phyloP scores from a whole-genome alignment of 164 flowering plant species.

The Tetracentron sinense region DNA sequence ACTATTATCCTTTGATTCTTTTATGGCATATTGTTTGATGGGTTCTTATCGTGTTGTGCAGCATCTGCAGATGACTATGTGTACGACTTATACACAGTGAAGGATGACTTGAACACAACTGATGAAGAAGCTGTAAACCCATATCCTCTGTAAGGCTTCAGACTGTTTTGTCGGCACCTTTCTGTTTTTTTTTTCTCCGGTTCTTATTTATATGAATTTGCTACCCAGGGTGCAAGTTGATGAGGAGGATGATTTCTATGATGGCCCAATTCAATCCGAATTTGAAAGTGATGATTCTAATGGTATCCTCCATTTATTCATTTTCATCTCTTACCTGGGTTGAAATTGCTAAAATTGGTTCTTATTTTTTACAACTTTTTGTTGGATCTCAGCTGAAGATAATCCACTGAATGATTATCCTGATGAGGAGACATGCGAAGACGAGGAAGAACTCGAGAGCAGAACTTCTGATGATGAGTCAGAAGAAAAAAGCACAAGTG shows the following conservation, averaged over 20 bases:
- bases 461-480: slow-evolving; percentile 24
- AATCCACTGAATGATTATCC: slow-evolving; percentile 70
- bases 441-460: slow-evolving; percentile 33
- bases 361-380: neutral
- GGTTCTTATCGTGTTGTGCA: slow-evolving; percentile 3
- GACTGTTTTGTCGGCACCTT: neutral
- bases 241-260: slow-evolving; percentile 53
- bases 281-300: slow-evolving; percentile 78
- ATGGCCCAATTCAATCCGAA: slow-evolving; percentile 61
- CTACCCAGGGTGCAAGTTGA: too few relatives aligned
- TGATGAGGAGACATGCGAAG: slow-evolving; percentile 50
- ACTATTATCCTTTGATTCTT: too few relatives aligned
- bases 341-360: neutral
- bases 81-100: slow-evolving; percentile 67
- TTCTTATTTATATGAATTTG: too few relatives aligned
- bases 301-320: slow-evolving; percentile 35
- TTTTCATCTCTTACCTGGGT: neutral
- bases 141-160: slow-evolving; percentile 56
- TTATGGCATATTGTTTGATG: neutral
- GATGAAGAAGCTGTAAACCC: slow-evolving; percentile 27
- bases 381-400: slow-evolving; percentile 47
- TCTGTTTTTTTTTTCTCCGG: neutral
- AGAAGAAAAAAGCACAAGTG: slow-evolving; percentile 24
- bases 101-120: slow-evolving; percentile 32
- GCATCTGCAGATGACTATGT: slow-evolving; percentile 45